A percentile compares a stretch with the other conserved stretches of the same genome.
phyloP scores from a whole-genome alignment of 108 stramenopile genomes.

The Skeletonema costatum region DNA sequence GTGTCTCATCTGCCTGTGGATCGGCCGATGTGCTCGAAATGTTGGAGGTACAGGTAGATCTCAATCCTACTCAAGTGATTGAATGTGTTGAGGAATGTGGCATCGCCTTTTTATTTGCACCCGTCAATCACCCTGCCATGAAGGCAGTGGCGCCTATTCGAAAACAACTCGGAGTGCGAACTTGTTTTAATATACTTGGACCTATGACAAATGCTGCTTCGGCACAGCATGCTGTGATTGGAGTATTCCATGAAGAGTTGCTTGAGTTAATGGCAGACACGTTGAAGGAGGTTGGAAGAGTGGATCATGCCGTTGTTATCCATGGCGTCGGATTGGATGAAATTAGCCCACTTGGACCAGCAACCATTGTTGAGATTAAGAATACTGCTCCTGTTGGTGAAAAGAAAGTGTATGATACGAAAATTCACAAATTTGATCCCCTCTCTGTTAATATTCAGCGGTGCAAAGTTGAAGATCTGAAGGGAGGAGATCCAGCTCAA shows the following conservation, averaged over 20 bases:
- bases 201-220: slow-evolving; percentile 98
- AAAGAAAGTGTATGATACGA: slow-evolving; percentile 73
- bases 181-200: slow-evolving; percentile 97
- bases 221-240: slow-evolving; percentile 96
- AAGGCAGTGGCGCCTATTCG: slow-evolving; percentile 94
- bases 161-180: slow-evolving; percentile 92
- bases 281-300: slow-evolving; percentile 88
- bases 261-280: slow-evolving; percentile 90
- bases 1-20: slow-evolving; percentile 92
- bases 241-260: slow-evolving; percentile 93
- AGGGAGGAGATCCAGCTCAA: slow-evolving; percentile 93
- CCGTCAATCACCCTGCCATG: slow-evolving; percentile 98
- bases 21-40: slow-evolving; percentile 95
- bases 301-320: slow-evolving; percentile 97
- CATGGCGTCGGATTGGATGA: slow-evolving; percentile 98
- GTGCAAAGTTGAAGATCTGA: slow-evolving; percentile 90
- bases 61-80: slow-evolving; percentile 85
- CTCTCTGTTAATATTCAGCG: slow-evolving; percentile 81
- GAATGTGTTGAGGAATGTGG: slow-evolving; percentile 87
- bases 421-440: slow-evolving; percentile 87
- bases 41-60: slow-evolving; percentile 93
- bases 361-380: slow-evolving; percentile 90
- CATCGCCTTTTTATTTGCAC: slow-evolving; percentile 98
- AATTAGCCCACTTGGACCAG: slow-evolving; percentile 95
- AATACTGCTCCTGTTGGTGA: slow-evolving; percentile 76